Evolutionary conservation across 805 yeast genomes (phyloP).

Genomic region (Nakazawaea molendinolei): DNA sequence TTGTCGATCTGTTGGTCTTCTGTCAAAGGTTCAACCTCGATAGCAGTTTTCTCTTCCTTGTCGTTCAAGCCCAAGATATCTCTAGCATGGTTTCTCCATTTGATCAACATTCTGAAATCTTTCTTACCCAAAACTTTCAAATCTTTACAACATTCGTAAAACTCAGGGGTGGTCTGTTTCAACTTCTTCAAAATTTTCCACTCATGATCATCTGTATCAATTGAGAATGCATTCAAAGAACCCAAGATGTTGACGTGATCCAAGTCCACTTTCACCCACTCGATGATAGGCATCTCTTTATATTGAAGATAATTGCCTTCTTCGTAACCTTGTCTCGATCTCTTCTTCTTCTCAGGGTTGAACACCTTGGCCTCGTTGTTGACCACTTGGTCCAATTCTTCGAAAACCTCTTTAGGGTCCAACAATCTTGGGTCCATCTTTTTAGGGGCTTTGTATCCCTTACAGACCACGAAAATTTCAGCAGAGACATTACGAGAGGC

Average conservation of each 20-base stretch:
- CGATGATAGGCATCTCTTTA: conserved; percentile 68
- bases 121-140: conserved; percentile 90
- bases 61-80: conserved; percentile 64
- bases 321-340: conserved; percentile 95
- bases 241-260: conserved; percentile 86
- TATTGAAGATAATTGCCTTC: conserved; percentile 79
- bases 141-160: conserved; percentile 81
- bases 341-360: conserved; percentile 86
- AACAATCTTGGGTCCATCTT: conserved; percentile 86
- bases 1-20: conserved; percentile 89
- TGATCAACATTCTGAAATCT: conserved; percentile 79
- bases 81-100: conserved; percentile 87
- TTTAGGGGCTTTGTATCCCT: conserved; percentile 94
- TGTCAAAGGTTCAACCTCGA: conserved; percentile 64
- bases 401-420: conserved; percentile 91
- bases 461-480: conserved; percentile 95
- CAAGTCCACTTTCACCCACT: conserved; percentile 65
- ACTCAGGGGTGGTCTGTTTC: conserved; percentile 72
- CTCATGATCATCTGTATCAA: conserved; percentile 60
- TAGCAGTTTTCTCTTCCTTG: conserved; percentile 38
- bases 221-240: conserved; percentile 53
- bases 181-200: conserved; percentile 67
- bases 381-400: conserved; percentile 71
- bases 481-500: conserved; percentile 99
- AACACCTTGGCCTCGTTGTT: conserved; percentile 88